Evolutionary conservation across 495 filamentous ascomycete species (phyloP), one percentile per base, ranked within the genome.

Genomic region (Aspergillus affinis): DNA sequence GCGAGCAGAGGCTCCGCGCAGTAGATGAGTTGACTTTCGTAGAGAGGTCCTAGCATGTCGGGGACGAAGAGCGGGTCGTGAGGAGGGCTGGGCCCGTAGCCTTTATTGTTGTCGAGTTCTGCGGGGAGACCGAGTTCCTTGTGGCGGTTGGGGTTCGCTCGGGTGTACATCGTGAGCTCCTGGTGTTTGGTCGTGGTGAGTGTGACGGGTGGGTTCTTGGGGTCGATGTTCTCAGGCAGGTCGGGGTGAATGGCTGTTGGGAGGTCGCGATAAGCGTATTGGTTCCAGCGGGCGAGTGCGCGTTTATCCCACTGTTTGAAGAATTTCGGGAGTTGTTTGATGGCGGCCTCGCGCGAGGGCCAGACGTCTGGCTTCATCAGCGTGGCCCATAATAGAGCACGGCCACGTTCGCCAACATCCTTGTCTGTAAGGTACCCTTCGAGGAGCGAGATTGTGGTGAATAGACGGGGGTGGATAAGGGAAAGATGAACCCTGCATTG

Each of bases 401-500:
- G 69, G 54, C 48, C 54, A 12, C 13, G 55, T 12, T 21, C 41
- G 19, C 32, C 29, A 3, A 49, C 26, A 7, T 9, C 46, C 17
- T 47, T 29, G 4, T 54, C 54, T 17, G 19, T 53, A 29, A 90
- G 78, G 36, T 86, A 81, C 7, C 90, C 88, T 64, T 95, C 91
- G 6, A 94, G 72, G 6, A 91, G 76, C 46, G 91, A 73, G 10
- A 93, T 63, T 3, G 83, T 83, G 30, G 82, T 77, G 56, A 92
- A 80, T 3, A 94, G 83, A 3, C 89, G 84, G 12, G 91, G 89
- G 72, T 93, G 88, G 49, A 90, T 73, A 10, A 90, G 73, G 2
- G 90, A 75, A 2, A 83, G 69, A 49, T 76, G 72, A 36, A 66
- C 57, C 0, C 59, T 61, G 51, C 13, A 36, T n/a, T n/a, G n/a